Percentiles rank a stretch among this genome's conserved stretches.
These are phyloP conservation scores for Backusella parvicylindrica DNA, from an alignment of 192 early-diverging fungal genomes.

Conservation along the genomic window DNA sequence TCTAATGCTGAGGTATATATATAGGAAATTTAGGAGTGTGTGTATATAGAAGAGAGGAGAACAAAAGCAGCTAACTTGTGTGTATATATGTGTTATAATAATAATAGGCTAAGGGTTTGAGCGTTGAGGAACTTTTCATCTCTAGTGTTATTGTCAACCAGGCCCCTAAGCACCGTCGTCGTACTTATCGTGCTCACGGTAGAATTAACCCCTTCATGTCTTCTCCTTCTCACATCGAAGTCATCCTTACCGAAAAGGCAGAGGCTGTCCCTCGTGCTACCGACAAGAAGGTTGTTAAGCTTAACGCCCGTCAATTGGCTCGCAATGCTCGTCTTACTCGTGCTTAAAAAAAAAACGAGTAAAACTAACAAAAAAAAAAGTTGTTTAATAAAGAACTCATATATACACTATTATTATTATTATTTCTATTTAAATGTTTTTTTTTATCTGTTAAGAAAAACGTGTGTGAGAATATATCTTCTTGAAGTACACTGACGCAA, in stretches of 20 bases:
- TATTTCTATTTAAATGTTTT: not conserved
- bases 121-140: constrained; percentile 82
- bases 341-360: constrained; percentile 6
- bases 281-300: constrained; percentile 41
- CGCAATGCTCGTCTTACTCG: constrained; percentile 39
- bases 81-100: constrained; percentile 21
- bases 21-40: not conserved
- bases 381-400: constrained; percentile 1
- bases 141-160: constrained; percentile 97
- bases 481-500: not conserved
- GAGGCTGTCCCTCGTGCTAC: constrained; percentile 72
- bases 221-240: constrained; percentile 93
- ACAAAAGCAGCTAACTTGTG: no score
- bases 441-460: not conserved
- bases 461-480: not conserved
- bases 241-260: constrained; percentile 87
- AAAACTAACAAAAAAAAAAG: not conserved
- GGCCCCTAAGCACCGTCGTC: constrained; percentile 92
- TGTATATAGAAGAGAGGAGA: no score
- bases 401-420: not conserved
- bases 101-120: constrained; percentile 73
- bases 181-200: constrained; percentile 98
- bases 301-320: constrained; percentile 52
- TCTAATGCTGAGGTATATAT: constrained; percentile 85
- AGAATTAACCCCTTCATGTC: constrained; percentile 90